Evolutionary conservation across 139 green algal species (phyloP).

Genomic region (Spirogloea muscicola): DNA sequence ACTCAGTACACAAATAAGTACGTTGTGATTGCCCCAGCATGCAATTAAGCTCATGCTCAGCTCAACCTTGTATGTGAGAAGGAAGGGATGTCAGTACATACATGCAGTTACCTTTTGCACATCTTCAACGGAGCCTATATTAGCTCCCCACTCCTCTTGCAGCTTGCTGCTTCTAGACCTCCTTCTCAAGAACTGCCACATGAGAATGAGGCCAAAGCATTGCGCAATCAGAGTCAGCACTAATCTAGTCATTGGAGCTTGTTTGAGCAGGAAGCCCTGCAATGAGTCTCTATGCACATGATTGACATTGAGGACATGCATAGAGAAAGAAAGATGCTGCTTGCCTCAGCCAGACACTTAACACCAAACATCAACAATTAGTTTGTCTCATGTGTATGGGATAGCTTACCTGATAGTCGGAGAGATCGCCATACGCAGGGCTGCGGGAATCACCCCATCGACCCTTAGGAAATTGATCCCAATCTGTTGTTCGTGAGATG

Average conservation of each 20-base stretch:
- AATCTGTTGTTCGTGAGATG: constrained; percentile 67
- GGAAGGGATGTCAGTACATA: constrained; percentile 10
- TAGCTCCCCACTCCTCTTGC: constrained; percentile 14
- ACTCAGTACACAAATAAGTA: background rate
- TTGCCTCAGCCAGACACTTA: too few species aligned
- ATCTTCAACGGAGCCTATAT: constrained; percentile 20
- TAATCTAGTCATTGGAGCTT: background rate
- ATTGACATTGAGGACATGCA: too few species aligned
- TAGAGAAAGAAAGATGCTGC: too few species aligned
- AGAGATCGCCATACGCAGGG: constrained; percentile 62
- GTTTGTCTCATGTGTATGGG: too few species aligned
- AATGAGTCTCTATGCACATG: too few species aligned
- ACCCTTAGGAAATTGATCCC: constrained; percentile 63
- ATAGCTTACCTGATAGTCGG: constrained; percentile 57
- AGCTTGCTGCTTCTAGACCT: constrained; percentile 13
- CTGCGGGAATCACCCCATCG: constrained; percentile 56
- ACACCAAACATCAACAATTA: too few species aligned
- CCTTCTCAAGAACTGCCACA: constrained; percentile 7
- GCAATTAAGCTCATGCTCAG: constrained; percentile 56
- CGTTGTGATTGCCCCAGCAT: background rate
- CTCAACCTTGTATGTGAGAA: constrained; percentile 50
- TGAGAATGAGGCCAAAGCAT: background rate
- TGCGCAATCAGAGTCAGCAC: background rate
- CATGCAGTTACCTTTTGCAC: constrained; percentile 11
- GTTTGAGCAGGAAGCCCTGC: too few species aligned